Evolutionary conservation across 352 stramenopile genomes (phyloP).

Genomic region (Globisporangium ultimum): DNA sequence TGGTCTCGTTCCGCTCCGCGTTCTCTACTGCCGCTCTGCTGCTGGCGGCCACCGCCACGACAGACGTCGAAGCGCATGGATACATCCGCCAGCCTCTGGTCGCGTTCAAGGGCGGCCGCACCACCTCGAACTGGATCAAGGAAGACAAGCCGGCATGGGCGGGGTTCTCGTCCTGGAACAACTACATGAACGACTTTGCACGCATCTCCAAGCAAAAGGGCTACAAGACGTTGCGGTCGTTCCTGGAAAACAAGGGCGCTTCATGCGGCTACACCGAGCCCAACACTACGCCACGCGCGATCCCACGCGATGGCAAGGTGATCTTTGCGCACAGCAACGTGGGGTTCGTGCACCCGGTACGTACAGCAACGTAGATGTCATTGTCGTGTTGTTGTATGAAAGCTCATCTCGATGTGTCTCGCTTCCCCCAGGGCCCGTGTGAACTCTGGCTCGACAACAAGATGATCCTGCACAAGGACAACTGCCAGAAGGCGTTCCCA

Average conservation of each 20-base stretch:
- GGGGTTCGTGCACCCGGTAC: neutral
- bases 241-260: neutral
- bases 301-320: neutral
- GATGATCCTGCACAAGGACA: slow-evolving; percentile 11
- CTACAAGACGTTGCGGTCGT: neutral
- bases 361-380: neutral
- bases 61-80: neutral
- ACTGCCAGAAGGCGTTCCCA: slow-evolving; percentile 7
- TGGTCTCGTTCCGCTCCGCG: neutral
- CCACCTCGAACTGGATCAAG: neutral
- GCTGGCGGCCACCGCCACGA: neutral
- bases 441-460: slow-evolving; percentile 17
- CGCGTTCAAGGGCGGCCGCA: neutral
- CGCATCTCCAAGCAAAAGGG: neutral
- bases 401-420: no score
- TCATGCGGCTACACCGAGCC: neutral
- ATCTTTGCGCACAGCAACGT: neutral
- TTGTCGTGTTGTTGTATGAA: no score
- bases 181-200: neutral
- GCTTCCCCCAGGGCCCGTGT: slow-evolving; percentile 6
- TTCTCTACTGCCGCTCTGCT: neutral
- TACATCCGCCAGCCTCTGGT: neutral
- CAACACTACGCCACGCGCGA: neutral
- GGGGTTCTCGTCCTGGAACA: neutral
- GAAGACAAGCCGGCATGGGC: neutral